Percentiles rank a stretch among this genome's conserved stretches.
These are phyloP conservation scores for Erysimum cheiranthoides DNA, from an alignment of 345 rosid genomes.

Conservation along the genomic window DNA sequence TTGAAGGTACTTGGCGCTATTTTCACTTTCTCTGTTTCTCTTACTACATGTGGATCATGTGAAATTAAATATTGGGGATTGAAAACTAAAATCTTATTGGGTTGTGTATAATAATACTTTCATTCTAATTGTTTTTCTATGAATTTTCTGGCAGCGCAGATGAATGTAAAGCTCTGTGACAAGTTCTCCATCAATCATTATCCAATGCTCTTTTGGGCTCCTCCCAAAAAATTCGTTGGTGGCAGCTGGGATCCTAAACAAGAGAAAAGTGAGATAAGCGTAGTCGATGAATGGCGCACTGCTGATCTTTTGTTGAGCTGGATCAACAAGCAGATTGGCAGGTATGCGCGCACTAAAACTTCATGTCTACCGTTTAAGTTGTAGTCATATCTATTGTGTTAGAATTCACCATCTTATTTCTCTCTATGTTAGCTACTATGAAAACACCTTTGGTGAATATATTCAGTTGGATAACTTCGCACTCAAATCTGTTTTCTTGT, in stretches of 20 bases:
- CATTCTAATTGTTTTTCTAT: conserved; percentile 29
- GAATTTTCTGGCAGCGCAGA: conserved; percentile 85
- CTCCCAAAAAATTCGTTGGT: conserved; percentile 67
- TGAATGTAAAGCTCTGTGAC: conserved; percentile 84
- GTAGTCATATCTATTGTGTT: conserved; percentile 2
- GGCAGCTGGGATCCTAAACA: conserved; percentile 70
- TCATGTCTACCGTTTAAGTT: conserved; percentile 3
- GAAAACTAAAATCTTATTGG: background rate
- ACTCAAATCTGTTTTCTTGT: conserved; percentile 15
- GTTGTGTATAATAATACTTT: background rate
- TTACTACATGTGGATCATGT: conserved; percentile 12
- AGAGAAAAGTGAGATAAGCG: conserved; percentile 59
- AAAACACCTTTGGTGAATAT: conserved; percentile 3
- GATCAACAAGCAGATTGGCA: conserved; percentile 88
- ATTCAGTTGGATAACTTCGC: background rate
- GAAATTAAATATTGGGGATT: conserved; percentile 5
- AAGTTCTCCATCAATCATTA: conserved; percentile 80
- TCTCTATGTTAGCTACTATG: background rate
- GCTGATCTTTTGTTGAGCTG: conserved; percentile 83
- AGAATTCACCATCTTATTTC: conserved; percentile 2
- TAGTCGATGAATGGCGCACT: conserved; percentile 76
- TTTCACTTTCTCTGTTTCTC: conserved; percentile 18
- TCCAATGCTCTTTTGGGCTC: conserved; percentile 95
- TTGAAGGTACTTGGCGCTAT: conserved; percentile 58
- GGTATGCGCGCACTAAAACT: conserved; percentile 53